Evolutionary conservation across 2,329 filamentous ascomycete species (phyloP).

Genomic region (Dactylellina parvicollis): DNA sequence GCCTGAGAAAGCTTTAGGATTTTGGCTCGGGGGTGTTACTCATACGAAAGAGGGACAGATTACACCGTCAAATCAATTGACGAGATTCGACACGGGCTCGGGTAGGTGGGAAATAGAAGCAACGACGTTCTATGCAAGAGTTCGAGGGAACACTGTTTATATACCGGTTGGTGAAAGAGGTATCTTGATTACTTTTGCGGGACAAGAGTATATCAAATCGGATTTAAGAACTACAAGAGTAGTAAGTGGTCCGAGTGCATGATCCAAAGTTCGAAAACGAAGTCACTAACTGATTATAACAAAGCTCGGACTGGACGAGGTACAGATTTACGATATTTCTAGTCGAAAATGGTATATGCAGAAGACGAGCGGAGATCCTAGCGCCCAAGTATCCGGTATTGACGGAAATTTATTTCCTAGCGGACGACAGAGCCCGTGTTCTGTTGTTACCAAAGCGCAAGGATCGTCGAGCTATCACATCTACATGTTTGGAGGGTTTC

Average conservation of each 20-base stretch:
- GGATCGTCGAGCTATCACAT: slow-evolving; percentile 9
- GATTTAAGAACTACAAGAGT: not conserved
- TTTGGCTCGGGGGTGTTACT: slow-evolving; percentile 12
- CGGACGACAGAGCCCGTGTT: slow-evolving; percentile 19
- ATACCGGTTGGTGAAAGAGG: not conserved
- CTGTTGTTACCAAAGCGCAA: not conserved
- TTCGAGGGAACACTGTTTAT: slow-evolving; percentile 7
- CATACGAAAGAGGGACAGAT: too few relatives aligned
- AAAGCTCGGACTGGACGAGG: not conserved
- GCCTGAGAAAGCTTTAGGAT: not conserved
- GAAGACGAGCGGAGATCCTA: slow-evolving; percentile 3
- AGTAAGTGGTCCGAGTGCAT: not conserved
- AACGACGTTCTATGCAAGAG: not conserved
- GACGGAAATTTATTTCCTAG: slow-evolving; percentile 3
- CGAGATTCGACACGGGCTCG: not conserved
- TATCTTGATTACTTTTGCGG: slow-evolving; percentile 21
- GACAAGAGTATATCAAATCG: not conserved
- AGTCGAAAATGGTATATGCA: slow-evolving; percentile 14
- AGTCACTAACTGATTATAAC: not conserved
- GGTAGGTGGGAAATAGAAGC: slow-evolving; percentile 9
- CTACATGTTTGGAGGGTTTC: slow-evolving; percentile 25
- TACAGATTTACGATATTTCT: slow-evolving; percentile 26
- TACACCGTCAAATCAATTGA: not conserved
- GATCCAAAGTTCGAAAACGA: not conserved
- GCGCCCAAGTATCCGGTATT: not conserved